phyloP scores from a whole-genome alignment of 2,329 filamentous ascomycete genomes.

The Colletotrichum endophyticum region DNA sequence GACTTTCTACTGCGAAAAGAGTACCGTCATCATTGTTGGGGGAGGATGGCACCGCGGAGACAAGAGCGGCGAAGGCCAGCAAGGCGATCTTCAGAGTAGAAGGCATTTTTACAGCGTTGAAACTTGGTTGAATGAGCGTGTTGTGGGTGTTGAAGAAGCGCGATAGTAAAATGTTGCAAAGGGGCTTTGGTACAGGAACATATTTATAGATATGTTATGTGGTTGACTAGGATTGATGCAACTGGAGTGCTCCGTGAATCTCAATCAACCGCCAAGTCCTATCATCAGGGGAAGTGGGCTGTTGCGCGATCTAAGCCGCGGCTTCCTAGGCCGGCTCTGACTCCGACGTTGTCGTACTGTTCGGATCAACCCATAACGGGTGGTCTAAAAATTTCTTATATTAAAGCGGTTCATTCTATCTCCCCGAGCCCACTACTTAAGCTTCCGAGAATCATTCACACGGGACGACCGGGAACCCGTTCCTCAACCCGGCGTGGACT shows the following conservation, averaged over 20 bases:
- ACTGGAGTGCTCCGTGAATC: not conserved
- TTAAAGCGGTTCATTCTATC: not conserved
- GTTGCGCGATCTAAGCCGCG: not conserved
- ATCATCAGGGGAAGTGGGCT: not conserved
- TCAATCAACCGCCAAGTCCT: not conserved
- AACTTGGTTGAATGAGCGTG: not conserved
- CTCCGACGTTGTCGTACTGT: not conserved
- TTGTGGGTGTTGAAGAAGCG: not conserved
- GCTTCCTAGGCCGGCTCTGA: not conserved
- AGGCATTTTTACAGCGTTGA: not conserved
- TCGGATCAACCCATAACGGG: not conserved
- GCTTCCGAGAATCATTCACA: rapidly evolving
- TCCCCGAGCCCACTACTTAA: not conserved
- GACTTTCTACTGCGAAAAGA: not conserved
- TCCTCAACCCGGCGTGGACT: not conserved
- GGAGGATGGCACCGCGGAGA: not conserved
- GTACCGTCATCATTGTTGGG: not conserved
- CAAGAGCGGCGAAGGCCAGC: not conserved
- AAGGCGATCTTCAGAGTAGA: not conserved
- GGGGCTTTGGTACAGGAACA: not conserved
- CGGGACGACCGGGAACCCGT: not conserved
- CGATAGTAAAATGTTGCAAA: rapidly evolving
- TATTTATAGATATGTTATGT: not conserved
- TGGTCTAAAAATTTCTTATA: not conserved
- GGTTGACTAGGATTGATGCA: not conserved